Base-by-base conservation (phyloP, 2,329 filamentous ascomycete species). In the Amesomyces nigricolor region DNA sequence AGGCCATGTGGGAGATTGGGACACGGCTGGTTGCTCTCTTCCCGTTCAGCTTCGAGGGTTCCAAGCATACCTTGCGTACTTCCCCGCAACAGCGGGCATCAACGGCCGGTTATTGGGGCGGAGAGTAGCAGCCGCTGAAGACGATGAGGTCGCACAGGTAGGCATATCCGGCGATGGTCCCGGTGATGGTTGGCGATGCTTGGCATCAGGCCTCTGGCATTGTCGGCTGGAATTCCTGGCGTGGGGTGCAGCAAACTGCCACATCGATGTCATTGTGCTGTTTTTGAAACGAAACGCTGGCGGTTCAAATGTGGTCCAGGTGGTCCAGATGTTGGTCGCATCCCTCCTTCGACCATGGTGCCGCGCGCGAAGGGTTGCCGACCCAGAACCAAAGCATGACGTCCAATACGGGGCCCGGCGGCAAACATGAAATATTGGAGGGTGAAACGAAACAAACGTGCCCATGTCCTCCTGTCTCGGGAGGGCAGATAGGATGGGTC, bases 361-460 rank as follows among this genome's bases (percentile, higher is more conserved):
- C 48, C 43, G 48, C 47, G 47, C 53, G 53, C 47, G 35, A 51
- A 43, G 35, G 10, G 42, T 14, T 16, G 47, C 7, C 22, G 13
- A 16, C 22, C 14, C 32, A 11, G 19, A n/a, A 45, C 29, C 17
- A 10, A 11, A 11, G n/a, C 6, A 17, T 11, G n/a, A 26, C 11
- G 49, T 14, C 30, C 22, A n/a, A 6, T 40, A 11, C 6, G 17
- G 22, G 45, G 32, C 22, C 17, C 19, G 45, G 54, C 40, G 39
- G 49, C 38, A 49, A 49, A 49, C 38, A 46, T 3, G n/a, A 3
- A 35, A 11, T 53, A 29, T 49, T 26, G 39, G 26, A 56, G 43
- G 22, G 32, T 47, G 51, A 49, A 35, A 40, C 46, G 49, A 53
- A 53, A 53, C 54, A 56, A 53, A 46, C 54, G 46, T 16, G 19